Evolutionary conservation across 129 eudicot species (phyloP), one percentile per base, ranked within the genome.

Genomic region (Sambucus nigra): DNA sequence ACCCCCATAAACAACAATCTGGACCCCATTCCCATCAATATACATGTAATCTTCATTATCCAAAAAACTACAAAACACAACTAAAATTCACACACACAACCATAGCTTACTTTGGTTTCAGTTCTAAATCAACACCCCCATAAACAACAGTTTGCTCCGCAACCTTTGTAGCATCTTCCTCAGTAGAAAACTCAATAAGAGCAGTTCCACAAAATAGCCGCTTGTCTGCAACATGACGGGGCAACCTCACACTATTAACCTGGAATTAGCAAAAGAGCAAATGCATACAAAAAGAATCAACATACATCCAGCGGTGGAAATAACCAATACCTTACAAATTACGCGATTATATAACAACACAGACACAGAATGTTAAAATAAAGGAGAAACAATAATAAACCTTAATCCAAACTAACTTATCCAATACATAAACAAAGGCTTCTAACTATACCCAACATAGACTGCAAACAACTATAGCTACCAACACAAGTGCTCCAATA

Each of bases 181-280:
- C 99, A 2, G 82, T 60, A 47, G 99, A 77, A 56, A 91, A 86
- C 60, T 86, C 99, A 79, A 86, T 66, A 49, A 91, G 69, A 16
- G 95, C 94, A 9, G 95, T 86, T 19, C 95, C 99, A 59, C 80
- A 82, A 48, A 91, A 76, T 35, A 85, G 31, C 60, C 76, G 76
- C 51, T 74, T 79, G 69, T 79, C 83, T 28, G 74, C 71, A 67
- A 81, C 98, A 74, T 85, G 98, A 11, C 82, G 83, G 21, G 98
- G 98, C 48, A 85, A 61, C 77, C 98, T 79, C 81, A 91, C 95
- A 69, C 98, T 85, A 51, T 72, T 91, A 67, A 91, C 95, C 98
- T 91, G 76, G 27, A 47, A 52, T 47, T 47, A 21, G 22, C 29
- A 71, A 66, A 4, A 41, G 16, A 49, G 25, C 12, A 65, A 4